Percentiles rank a stretch among this genome's conserved stretches.
phyloP scores from a whole-genome alignment of 108 stramenopile genomes.

The Pseudonitzschia pungens region DNA sequence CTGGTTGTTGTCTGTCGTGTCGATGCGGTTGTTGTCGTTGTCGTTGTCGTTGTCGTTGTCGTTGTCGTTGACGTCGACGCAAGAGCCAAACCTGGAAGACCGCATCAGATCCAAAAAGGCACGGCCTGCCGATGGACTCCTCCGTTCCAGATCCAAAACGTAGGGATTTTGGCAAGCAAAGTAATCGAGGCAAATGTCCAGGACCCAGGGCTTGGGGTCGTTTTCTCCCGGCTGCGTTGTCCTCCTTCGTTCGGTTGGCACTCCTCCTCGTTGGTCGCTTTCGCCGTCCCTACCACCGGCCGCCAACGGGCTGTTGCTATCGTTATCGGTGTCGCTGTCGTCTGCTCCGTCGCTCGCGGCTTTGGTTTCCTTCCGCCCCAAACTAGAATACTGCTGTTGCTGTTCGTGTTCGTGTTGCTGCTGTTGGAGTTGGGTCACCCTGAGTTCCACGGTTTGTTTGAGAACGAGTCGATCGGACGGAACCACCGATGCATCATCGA shows the following conservation, averaged over 20 bases:
- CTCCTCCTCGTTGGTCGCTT: background rate
- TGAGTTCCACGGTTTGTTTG: slow-evolving; percentile 34
- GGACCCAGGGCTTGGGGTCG: slow-evolving; percentile 24
- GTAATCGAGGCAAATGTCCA: slow-evolving; percentile 70
- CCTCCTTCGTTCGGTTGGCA: no score
- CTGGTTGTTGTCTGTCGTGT: background rate
- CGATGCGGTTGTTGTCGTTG: no score
- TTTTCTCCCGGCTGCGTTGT: no score
- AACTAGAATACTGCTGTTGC: no score
- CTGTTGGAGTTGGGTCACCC: slow-evolving; percentile 24
- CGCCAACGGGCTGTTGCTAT: background rate
- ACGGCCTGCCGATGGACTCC: slow-evolving; percentile 14
- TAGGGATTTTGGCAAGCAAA: slow-evolving; percentile 63
- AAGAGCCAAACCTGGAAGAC: background rate
- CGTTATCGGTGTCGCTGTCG: no score
- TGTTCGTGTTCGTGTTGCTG: background rate
- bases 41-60: background rate
- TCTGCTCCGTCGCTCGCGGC: no score
- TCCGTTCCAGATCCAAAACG: slow-evolving; percentile 40
- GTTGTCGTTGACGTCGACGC: background rate
- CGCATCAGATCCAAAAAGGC: slow-evolving; percentile 28
- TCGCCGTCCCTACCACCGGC: background rate
- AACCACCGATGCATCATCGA: slow-evolving; percentile 45
- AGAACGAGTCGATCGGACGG: slow-evolving; percentile 30
- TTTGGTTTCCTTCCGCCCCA: no score